A percentile compares a stretch with the other conserved stretches of the same genome.
phyloP scores from a whole-genome alignment of 371 early-diverging fungal genomes.

The Umbelopsis sp. region DNA sequence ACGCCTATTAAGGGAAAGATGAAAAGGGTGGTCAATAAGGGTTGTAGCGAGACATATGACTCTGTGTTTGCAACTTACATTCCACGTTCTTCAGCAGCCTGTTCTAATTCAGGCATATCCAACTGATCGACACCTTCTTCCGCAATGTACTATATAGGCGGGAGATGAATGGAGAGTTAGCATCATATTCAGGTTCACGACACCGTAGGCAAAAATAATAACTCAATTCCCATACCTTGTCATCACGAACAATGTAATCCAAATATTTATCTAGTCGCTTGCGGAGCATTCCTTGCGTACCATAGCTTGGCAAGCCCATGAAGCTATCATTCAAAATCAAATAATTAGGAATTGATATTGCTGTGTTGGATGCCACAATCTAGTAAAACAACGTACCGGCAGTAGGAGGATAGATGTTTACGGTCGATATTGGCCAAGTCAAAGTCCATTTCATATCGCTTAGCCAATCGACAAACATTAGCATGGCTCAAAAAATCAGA shows the following conservation, averaged over 20 bases:
- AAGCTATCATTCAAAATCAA: slow-evolving; percentile 37
- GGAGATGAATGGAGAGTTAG: background rate
- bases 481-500: slow-evolving; percentile 51
- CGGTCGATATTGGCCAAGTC: slow-evolving; percentile 53
- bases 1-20: slow-evolving; percentile 29
- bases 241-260: slow-evolving; percentile 56
- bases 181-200: no score
- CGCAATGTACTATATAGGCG: slow-evolving; percentile 39
- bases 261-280: slow-evolving; percentile 57
- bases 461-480: slow-evolving; percentile 49
- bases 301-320: slow-evolving; percentile 60
- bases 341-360: background rate
- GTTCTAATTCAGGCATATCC: slow-evolving; percentile 43
- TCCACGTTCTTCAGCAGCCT: slow-evolving; percentile 68
- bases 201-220: background rate
- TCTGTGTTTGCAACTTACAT: slow-evolving; percentile 42
- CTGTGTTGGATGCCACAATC: background rate
- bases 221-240: slow-evolving; percentile 35
- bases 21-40: background rate
- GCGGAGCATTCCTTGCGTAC: slow-evolving; percentile 56
- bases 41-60: background rate
- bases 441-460: slow-evolving; percentile 56
- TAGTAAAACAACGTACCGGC: slow-evolving; percentile 40
- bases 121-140: slow-evolving; percentile 55
- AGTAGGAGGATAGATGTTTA: slow-evolving; percentile 54